phyloP scores from a whole-genome alignment of 495 filamentous ascomycete species.

The Podospora pseudoanserina region DNA sequence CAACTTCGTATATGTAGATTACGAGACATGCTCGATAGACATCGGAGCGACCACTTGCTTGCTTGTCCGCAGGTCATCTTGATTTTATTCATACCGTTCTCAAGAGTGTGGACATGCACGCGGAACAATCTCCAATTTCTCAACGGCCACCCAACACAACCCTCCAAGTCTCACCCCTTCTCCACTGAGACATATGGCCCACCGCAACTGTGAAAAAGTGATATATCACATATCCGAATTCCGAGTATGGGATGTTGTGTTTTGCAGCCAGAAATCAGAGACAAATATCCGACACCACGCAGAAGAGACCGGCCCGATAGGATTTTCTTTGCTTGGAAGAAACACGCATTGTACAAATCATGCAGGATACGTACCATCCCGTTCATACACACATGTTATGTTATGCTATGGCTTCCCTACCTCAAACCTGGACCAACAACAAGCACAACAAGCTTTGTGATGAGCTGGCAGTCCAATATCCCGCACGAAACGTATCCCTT shows the following conservation, averaged over 20 bases:
- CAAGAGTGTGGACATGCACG: too few species aligned
- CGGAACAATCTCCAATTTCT: neutral
- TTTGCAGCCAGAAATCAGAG: neutral
- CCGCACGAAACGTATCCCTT: too few species aligned
- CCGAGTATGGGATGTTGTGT: neutral
- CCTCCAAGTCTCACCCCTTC: neutral
- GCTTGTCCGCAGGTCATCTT: too few species aligned
- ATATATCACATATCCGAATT: neutral
- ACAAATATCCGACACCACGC: neutral
- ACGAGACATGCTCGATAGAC: too few species aligned
- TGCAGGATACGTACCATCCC: neutral
- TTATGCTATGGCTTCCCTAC: too few species aligned
- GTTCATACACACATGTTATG: too few species aligned
- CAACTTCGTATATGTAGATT: too few species aligned
- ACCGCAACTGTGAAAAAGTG: neutral
- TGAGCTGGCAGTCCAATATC: too few species aligned
- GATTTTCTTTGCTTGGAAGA: neutral
- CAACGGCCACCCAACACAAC: neutral
- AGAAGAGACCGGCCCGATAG: neutral
- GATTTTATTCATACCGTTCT: too few species aligned
- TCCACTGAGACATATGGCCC: neutral
- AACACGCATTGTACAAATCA: neutral
- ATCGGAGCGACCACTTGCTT: too few species aligned
- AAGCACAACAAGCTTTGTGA: too few species aligned
- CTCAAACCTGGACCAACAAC: too few species aligned